Evolutionary conservation across 352 stramenopile species (phyloP).

Genomic region (Peronospora farinosa): DNA sequence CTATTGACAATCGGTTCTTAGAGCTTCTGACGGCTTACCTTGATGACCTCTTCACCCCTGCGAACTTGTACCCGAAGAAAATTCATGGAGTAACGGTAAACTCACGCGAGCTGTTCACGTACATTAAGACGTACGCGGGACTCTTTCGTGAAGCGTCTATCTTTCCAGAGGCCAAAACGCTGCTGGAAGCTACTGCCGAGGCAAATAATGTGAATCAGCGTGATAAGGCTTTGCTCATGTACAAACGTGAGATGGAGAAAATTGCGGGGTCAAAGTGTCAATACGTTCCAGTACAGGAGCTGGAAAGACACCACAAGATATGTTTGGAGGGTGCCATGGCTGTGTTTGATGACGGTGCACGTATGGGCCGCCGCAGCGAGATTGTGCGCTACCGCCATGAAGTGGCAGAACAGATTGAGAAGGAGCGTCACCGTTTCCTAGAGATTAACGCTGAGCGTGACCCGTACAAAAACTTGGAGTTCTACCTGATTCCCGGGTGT

Average conservation of each 20-base stretch:
- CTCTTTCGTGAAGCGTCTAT: slow-evolving; percentile 94
- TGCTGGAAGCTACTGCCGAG: slow-evolving; percentile 95
- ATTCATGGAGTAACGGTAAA: slow-evolving; percentile 93
- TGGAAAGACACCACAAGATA: slow-evolving; percentile 85
- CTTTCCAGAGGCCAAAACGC: slow-evolving; percentile 96
- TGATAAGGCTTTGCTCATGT: slow-evolving; percentile 79
- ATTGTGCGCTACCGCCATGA: slow-evolving; percentile 85
- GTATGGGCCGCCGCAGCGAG: slow-evolving; percentile 89
- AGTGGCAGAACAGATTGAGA: slow-evolving; percentile 85
- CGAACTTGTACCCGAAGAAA: slow-evolving; percentile 87
- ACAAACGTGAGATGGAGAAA: slow-evolving; percentile 93
- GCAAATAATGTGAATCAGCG: slow-evolving; percentile 96
- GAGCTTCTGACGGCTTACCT: slow-evolving; percentile 93
- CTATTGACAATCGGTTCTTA: slow-evolving; percentile 93
- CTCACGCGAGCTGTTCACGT: slow-evolving; percentile 91
- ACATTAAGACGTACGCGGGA: slow-evolving; percentile 94
- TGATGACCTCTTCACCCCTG: slow-evolving; percentile 89
- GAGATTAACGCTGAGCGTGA: slow-evolving; percentile 94
- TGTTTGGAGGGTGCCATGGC: slow-evolving; percentile 75
- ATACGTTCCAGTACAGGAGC: slow-evolving; percentile 87
- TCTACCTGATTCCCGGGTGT: slow-evolving; percentile 89
- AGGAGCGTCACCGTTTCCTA: slow-evolving; percentile 86
- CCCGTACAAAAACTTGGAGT: slow-evolving; percentile 91
- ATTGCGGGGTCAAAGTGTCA: slow-evolving; percentile 75
- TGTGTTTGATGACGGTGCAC: slow-evolving; percentile 92